Evolutionary conservation across 805 yeast species (phyloP), one percentile per base, ranked within the genome.

Genomic region (Candida anglica): DNA sequence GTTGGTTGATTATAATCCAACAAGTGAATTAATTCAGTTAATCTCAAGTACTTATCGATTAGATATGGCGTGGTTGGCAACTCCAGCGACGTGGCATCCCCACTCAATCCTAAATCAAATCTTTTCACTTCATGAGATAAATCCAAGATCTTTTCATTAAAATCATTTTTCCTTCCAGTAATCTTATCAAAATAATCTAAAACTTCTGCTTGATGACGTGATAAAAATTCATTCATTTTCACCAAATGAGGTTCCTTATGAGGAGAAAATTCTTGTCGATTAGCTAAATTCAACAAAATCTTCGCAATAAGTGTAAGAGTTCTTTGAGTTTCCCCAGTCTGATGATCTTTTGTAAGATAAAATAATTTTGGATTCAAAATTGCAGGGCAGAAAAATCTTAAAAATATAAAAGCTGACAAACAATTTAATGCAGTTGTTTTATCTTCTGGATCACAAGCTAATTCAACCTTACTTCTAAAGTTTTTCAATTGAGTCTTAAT

Each of bases 301-400:
- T 91, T 91, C 7, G 97, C 87, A 4, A 89, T 66, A 15, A 89
- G 58, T 0, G 95, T 87, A 29, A 91, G 58, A 0, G 95, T 83
- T 39, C 95, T 69, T 43, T 87, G 89, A 2, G 79, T 69, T 8
- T 69, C 68, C 2, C 88, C 86, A 6, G 79, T 70, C 39, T 87
- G 86, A 45, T 85, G 91, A 23, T 74, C 68, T 33, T 75, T 71
- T 0, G 86, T 75, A 32, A 93, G 63, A 40, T 80, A 79, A 54
- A 87, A 88, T 31, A 89, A 57, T 48, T 86, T 87, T 0, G 98
- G 98, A 48, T 87, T 89, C 50, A 93, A 60, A 19, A 91, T 74
- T 0, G 96, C 95, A 0, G 98, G 98, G 48, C 96, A 56, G 35
- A 56, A 56, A 38, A 66, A 66, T 37, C 72, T 45, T 39, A 91